Base-by-base conservation (phyloP, 352 stramenopile species). In the Pythium sp. region DNA sequence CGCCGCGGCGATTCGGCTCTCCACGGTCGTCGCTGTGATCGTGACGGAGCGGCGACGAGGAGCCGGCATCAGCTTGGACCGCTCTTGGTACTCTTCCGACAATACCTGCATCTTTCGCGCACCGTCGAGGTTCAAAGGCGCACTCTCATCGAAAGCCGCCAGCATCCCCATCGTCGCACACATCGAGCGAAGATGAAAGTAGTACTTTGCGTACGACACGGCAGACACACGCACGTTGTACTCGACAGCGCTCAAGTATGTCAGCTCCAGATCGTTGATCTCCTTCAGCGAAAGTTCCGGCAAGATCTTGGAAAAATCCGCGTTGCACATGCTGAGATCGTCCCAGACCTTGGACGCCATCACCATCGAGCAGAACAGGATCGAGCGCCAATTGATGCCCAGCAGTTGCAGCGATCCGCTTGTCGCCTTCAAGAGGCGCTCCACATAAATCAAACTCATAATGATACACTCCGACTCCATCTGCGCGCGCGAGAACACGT, bases 271-370 rank as follows among this genome's bases (percentile, higher is more conserved):
- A 64, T 98, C 88, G 77, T 99, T 99, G 60, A 98, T 98, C 57
- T 97, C 82, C 58, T 92, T 80, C 26, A 99, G 78, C 22, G 84
- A 89, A 24, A 99, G 95, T 62, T 93, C 83, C 5, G 90, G 90
- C 75, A 80, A 95, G 59, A 98, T 91, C 76, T 98, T 97, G 65
- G 83, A 94, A 68, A 99, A 99, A 77, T 99, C 97, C 15, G 87
- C 91, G 75, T 99, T 99, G 79, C 94, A 99, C 96, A 99, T 99
- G 73, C 82, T 97, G 32, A 99, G 74, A 71, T 99, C 97, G 72
- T 99, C 97, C 95, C 97, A 99, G 30, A 99, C 97, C 72, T 99
- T 99, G 12, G 89, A 98, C 0, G 94, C 88, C 77, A 99, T 94
- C 34, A 99, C 90, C 94, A 99, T 98, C 14, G 90, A 97, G 58